These are phyloP conservation scores for Diaporthe aspalathi DNA, from an alignment of 2,329 filamentous ascomycete species.

Conservation along the genomic window DNA sequence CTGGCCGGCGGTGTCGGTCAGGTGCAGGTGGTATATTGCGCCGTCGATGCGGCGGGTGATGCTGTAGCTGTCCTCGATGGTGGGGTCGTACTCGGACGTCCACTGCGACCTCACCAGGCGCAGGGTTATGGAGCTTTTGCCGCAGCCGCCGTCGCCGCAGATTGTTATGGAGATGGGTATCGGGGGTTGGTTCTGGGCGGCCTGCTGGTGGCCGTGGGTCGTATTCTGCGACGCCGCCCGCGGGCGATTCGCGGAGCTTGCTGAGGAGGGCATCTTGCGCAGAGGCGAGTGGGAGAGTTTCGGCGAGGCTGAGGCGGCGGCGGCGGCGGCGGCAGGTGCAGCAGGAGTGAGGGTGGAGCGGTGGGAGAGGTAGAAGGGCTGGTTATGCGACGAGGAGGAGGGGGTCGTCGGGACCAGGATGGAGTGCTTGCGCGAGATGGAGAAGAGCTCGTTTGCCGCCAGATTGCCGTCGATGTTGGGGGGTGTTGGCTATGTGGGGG, in stretches of 20 bases:
- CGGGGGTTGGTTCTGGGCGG: constrained; percentile 51
- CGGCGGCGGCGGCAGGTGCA: constrained; percentile 2
- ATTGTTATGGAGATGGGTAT: constrained; percentile 80
- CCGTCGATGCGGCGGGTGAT: constrained; percentile 85
- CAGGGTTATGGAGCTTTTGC: constrained; percentile 87
- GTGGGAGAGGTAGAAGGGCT: constrained; percentile 35
- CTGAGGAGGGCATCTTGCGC: constrained; percentile 38
- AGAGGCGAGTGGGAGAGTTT: constrained; percentile 11
- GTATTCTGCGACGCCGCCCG: constrained; percentile 36
- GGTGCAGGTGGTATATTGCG: constrained; percentile 79
- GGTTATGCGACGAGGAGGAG: constrained; percentile 33
- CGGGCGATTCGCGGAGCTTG: constrained; percentile 34
- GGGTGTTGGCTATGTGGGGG: constrained; percentile 5
- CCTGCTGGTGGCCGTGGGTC: constrained; percentile 35
- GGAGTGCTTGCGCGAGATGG: constrained; percentile 40
- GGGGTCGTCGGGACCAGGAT: constrained; percentile 37
- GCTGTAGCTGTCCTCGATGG: constrained; percentile 86
- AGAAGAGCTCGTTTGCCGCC: constrained; percentile 39
- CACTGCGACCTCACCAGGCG: constrained; percentile 85
- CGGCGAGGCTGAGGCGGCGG: constrained; percentile 14
- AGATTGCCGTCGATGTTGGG: constrained; percentile 35
- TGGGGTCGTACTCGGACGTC: constrained; percentile 86
- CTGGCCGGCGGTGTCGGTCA: constrained; percentile 89
- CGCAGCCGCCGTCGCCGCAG: constrained; percentile 86
- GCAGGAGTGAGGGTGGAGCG: constrained; percentile 32